Conservation (phyloP, 2,329 filamentous ascomycete species). For the Graphilbum sp. region DNA sequence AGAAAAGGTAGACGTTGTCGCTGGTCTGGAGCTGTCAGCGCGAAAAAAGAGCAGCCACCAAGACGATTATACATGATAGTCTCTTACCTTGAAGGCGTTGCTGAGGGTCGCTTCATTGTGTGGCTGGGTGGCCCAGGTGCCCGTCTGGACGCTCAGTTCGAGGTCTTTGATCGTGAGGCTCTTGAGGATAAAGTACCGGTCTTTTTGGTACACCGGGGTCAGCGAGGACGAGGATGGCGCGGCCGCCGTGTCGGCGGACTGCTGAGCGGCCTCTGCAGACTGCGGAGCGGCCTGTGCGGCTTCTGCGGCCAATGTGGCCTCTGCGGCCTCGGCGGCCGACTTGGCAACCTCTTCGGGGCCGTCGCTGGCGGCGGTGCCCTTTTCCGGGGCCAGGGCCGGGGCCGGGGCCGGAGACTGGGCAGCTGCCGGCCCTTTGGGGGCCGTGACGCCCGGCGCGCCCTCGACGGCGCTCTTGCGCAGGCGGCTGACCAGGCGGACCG, state of each 20-base stretch:
- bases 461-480: constrained; percentile 44
- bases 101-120: constrained; percentile 83
- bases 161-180: constrained; percentile 83
- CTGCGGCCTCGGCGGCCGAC: too few species aligned
- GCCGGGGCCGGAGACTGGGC: too few species aligned
- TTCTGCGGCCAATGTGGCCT: too few species aligned
- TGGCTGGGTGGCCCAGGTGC: constrained; percentile 85
- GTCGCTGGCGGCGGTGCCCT: too few species aligned
- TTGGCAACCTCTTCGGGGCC: too few species aligned
- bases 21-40: constrained; percentile 34
- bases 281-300: too few species aligned
- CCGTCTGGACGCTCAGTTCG: constrained; percentile 71
- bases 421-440: constrained; percentile 40
- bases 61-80: too few species aligned
- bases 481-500: constrained; percentile 72
- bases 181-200: constrained; percentile 85
- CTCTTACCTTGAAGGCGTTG: constrained; percentile 55
- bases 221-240: too few species aligned
- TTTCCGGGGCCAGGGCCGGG: too few species aligned
- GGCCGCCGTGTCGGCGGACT: too few species aligned
- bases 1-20: constrained; percentile 79
- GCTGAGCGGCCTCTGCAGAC: too few species aligned
- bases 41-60: neutral
- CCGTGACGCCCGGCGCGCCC: constrained; percentile 27
- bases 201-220: too few species aligned